A percentile compares a stretch with the other conserved stretches of the same genome.
Conservation (phyloP, 2,329 filamentous ascomycete species). For the Talaromyces sp. region DNA sequence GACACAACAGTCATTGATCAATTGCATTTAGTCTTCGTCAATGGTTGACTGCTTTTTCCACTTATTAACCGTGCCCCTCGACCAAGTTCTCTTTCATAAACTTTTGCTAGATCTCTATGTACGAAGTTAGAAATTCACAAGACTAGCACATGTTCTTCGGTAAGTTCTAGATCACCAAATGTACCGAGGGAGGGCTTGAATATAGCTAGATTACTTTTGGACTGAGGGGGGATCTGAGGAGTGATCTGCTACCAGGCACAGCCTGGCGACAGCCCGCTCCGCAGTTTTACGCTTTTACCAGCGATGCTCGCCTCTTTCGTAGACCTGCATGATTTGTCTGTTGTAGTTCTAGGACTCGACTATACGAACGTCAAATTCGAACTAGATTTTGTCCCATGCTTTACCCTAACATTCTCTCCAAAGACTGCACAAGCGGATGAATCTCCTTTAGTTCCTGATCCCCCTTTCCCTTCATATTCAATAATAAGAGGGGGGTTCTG, state of each 20-base stretch:
- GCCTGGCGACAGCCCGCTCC: background rate
- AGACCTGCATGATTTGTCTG: background rate
- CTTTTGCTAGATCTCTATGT: background rate
- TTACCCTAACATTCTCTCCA: background rate
- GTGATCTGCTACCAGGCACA: background rate
- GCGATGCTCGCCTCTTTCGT: background rate
- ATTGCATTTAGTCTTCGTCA: background rate
- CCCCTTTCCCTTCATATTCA: background rate
- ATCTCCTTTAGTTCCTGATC: background rate
- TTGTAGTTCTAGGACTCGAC: background rate
- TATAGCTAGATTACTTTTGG: background rate
- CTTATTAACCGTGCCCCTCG: background rate
- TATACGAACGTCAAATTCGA: background rate
- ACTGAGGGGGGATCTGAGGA: background rate
- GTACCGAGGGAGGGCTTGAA: background rate
- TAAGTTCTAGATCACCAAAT: background rate
- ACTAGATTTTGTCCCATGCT: background rate
- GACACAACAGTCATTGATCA: background rate
- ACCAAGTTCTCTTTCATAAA: background rate
- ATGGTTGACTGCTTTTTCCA: background rate
- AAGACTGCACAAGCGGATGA: background rate
- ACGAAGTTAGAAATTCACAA: background rate
- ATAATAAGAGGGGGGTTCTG: background rate
- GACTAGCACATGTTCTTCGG: background rate
- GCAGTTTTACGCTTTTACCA: background rate